These are phyloP conservation scores for Arabis hirsuta DNA, from an alignment of 345 rosid species.

Conservation along the genomic window DNA sequence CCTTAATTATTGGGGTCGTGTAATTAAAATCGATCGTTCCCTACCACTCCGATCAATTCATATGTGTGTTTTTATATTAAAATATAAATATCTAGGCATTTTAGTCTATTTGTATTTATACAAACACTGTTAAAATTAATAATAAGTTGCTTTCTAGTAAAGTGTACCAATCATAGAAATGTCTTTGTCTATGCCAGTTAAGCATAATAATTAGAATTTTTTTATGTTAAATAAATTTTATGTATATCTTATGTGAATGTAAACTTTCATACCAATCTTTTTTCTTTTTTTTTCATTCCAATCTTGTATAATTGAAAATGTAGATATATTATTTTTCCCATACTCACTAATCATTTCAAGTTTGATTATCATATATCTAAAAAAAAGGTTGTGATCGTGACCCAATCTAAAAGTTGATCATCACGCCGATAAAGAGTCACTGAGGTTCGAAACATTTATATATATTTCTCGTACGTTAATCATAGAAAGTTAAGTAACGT, in stretches of 20 bases:
- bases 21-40: constrained; percentile 11
- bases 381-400: constrained; percentile 33
- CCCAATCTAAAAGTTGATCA: constrained; percentile 38
- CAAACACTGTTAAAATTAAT: background rate
- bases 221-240: background rate
- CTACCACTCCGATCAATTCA: constrained; percentile 15
- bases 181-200: constrained; percentile 29
- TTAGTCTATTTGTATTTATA: constrained; percentile 10
- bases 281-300: background rate
- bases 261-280: constrained; percentile 8
- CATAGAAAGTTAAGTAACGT: constrained; percentile 27
- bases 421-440: constrained; percentile 36
- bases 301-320: constrained; percentile 1
- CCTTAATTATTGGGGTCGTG: constrained; percentile 21
- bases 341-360: constrained; percentile 34
- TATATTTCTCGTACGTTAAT: background rate
- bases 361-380: constrained; percentile 26
- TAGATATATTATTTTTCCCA: constrained; percentile 23
- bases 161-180: constrained; percentile 34
- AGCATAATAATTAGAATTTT: constrained; percentile 20
- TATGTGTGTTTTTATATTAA: background rate
- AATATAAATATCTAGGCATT: background rate
- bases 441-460: background rate
- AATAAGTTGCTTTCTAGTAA: constrained; percentile 29
- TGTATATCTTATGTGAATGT: constrained; percentile 8